Percentiles rank a stretch among this genome's conserved stretches.
Conservation (phyloP, 2,329 filamentous ascomycete species). For the Cyphellophora europaea region DNA sequence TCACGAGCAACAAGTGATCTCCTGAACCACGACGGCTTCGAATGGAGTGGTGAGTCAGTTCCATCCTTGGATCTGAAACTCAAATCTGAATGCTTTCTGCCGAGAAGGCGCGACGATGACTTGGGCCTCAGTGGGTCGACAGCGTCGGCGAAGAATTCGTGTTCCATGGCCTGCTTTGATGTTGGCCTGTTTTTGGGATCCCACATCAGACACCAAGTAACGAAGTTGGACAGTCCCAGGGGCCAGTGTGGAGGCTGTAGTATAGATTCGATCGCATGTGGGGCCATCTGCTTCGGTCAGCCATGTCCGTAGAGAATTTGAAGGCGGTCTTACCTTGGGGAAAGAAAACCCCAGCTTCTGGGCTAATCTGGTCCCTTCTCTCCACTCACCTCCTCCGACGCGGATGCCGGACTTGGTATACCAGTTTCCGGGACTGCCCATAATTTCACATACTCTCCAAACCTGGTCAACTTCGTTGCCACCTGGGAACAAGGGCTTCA, state of each 20-base stretch:
- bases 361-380: conserved; percentile 82
- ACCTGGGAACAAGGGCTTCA: conserved; percentile 94
- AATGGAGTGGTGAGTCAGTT: conserved; percentile 49
- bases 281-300: conserved; percentile 65
- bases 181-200: conserved; percentile 88
- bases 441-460: conserved; percentile 97
- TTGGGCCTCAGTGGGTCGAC: conserved; percentile 88
- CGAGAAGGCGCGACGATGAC: conserved; percentile 75
- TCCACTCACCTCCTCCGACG: conserved; percentile 95
- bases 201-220: conserved; percentile 99
- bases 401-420: conserved; percentile 81
- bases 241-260: conserved; percentile 89
- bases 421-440: conserved; percentile 98
- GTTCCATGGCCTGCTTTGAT: conserved; percentile 83
- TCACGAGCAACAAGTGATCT: conserved; percentile 83
- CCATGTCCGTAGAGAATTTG: conserved; percentile 9
- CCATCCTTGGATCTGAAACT: conserved; percentile 60
- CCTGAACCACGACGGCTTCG: conserved; percentile 94
- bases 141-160: conserved; percentile 90
- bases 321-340: conserved; percentile 52
- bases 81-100: conserved; percentile 82
- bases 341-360: conserved; percentile 98
- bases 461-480: conserved; percentile 98
- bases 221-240: conserved; percentile 74
- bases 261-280: conserved; percentile 91